These are phyloP conservation scores for Phytophthora pluvialis DNA, from an alignment of 352 stramenopile species.

Conservation along the genomic window DNA sequence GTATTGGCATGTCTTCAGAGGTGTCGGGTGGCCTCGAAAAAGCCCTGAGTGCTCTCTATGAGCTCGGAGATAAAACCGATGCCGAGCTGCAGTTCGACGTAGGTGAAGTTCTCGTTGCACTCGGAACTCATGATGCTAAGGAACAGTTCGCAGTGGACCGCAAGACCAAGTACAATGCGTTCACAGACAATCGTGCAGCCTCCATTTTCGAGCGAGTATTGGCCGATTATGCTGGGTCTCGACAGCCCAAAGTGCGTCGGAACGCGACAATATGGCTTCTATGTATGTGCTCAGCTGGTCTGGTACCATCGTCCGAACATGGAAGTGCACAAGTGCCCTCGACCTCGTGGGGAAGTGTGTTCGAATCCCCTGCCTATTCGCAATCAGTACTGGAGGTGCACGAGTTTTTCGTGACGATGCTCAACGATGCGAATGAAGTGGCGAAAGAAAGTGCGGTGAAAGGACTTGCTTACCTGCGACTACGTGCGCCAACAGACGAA, in stretches of 20 bases:
- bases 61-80: slow-evolving; percentile 32
- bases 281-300: slow-evolving; percentile 65
- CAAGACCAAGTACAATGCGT: slow-evolving; percentile 20
- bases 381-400: slow-evolving; percentile 52
- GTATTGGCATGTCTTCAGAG: slow-evolving; percentile 14
- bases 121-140: slow-evolving; percentile 44
- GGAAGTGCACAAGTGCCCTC: not conserved
- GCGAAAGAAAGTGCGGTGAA: slow-evolving; percentile 83
- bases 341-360: slow-evolving; percentile 46
- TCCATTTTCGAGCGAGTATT: slow-evolving; percentile 53
- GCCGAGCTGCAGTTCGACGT: slow-evolving; percentile 62
- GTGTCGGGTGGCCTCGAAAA: slow-evolving; percentile 33
- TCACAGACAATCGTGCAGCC: slow-evolving; percentile 42
- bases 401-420: slow-evolving; percentile 82
- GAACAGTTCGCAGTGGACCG: slow-evolving; percentile 31
- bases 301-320: slow-evolving; percentile 18
- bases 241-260: slow-evolving; percentile 51
- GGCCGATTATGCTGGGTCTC: slow-evolving; percentile 42
- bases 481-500: slow-evolving; percentile 57
- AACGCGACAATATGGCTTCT: slow-evolving; percentile 73
- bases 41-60: slow-evolving; percentile 33
- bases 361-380: slow-evolving; percentile 36
- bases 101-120: slow-evolving; percentile 57
- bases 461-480: slow-evolving; percentile 71
- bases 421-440: slow-evolving; percentile 73